Conservation (phyloP, 352 stramenopile species). For the Blastocystis sp. region DNA sequence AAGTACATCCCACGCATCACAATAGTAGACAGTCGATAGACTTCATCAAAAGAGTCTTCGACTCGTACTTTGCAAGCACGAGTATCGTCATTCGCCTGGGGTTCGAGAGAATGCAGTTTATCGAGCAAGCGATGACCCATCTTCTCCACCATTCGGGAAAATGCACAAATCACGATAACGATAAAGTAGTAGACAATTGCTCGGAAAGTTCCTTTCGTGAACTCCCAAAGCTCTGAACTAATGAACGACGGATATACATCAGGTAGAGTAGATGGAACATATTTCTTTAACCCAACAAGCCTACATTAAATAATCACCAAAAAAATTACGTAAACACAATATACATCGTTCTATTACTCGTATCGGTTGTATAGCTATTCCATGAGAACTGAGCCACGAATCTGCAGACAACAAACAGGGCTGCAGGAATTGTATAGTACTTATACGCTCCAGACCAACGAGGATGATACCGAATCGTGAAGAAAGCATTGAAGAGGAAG, state of each 20-base stretch:
- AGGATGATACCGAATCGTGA: neutral
- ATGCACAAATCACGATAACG: neutral
- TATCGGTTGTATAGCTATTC: neutral
- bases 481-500: neutral
- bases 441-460: slow-evolving; percentile 28
- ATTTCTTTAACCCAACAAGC: slow-evolving; percentile 22
- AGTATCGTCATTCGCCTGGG: neutral
- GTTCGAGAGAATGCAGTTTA: neutral
- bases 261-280: neutral
- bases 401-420: neutral
- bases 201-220: neutral
- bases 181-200: slow-evolving; percentile 50
- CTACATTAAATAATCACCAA: neutral
- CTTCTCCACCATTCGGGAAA: neutral
- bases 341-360: neutral
- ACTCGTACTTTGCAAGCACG: neutral
- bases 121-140: neutral
- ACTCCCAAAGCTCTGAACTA: neutral
- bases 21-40: slow-evolving; percentile 31
- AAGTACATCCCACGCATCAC: slow-evolving; percentile 30
- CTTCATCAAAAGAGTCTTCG: neutral
- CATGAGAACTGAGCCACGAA: slow-evolving; percentile 41
- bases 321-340: neutral
- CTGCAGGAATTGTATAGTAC: neutral
- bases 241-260: neutral